Evolutionary conservation across 257 asterid genomes (phyloP), one percentile per base, ranked within the genome.

Genomic region (Fraxinus quadrangulata): DNA sequence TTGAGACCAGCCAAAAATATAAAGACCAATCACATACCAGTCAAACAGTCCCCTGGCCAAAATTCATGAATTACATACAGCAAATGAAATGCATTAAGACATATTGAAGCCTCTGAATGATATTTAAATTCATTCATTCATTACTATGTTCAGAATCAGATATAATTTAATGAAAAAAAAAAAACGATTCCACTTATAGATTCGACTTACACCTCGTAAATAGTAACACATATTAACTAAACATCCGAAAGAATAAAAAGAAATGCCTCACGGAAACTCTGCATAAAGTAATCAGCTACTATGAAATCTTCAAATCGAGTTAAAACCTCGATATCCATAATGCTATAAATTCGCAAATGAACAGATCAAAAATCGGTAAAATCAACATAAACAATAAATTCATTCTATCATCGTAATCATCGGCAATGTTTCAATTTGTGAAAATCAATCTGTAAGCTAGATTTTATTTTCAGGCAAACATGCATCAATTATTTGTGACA

Each of bases 1-100:
- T 8, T 2, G 17, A 28, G 31, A 61, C 67, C 30, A n/a, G 65
- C 65, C 21, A 19, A 67, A 70, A 78, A 5, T 34, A 69, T 6
- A 21, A 30, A 24, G 67, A 51, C 51, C 77, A 59, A 72, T 21
- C 26, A 8, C 28, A 4, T 6, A 21, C 71, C 30, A 59, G 67
- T 28, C 31, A 49, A 31, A 21, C 70, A 71, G 40, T 61, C 71
- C 73, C 51, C 70, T 45, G 16, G 24, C 36, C 69, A 77, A 19
- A 42, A 61, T 47, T 78, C 67, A 31, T 74, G 71, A 80, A 80
- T 71, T 66, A 70, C 72, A 33, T 6, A 69, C 37, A 73, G 74
- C 33, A 14, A 73, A 74, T 19, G 51, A 59, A 70, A 70, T 40
- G 34, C 59, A 65, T 24, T 39, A 59, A 59, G 30, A 49, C 66